Base-by-base conservation (phyloP, 2,329 filamentous ascomycete species). In the Clarireedia monteithiana region DNA sequence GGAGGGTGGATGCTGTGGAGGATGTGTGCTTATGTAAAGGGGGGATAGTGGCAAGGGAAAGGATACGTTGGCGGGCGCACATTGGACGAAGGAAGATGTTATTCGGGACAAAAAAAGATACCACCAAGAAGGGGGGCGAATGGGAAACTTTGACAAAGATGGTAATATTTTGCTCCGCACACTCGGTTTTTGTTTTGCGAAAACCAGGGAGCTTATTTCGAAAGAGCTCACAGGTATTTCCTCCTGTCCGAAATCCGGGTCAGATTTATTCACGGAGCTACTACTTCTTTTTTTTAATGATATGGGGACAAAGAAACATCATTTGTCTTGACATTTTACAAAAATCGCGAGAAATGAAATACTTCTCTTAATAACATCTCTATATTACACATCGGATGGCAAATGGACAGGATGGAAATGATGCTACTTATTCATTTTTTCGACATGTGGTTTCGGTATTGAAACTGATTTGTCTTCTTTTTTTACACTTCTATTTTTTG, bases 21-120 rank as follows among this genome's bases (percentile, higher is more conserved):
- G 88, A 74, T 96, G 91, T 74, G 80, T 89, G 70, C 81, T 96
- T 70, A 95, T 96, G 91, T 94, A 83, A 83, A 51, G 46, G 48
- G 24, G 36, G 38, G 54, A 44, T 34, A n/a, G 20, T 9, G 36
- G 10, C 17, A 14, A 15, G 27, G 36, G 30, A 26, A n/a, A 17
- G 30, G 38, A 34, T 20, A 23, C n/a, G 34, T 14, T 48, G 40
- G 17, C 30, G 39, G 48, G 48, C 48, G 50, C 27, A 46, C 12
- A 46, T 50, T 46, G 40, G 50, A 40, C 50, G 40, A 40, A 17
- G 49, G 47, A 48, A 14, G 34, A 44, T 50, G 30, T 44, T 44
- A 54, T 54, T 50, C 48, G 52, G 45, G 24, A 46, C 20, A 50
- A 48, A 26, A 34, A 39, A 54, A 48, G 52, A 54, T 54, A 54